Evolutionary conservation across 2,329 filamentous ascomycete genomes (phyloP), one percentile per base, ranked within the genome.

Genomic region (Fonsecaea pedrosoi): DNA sequence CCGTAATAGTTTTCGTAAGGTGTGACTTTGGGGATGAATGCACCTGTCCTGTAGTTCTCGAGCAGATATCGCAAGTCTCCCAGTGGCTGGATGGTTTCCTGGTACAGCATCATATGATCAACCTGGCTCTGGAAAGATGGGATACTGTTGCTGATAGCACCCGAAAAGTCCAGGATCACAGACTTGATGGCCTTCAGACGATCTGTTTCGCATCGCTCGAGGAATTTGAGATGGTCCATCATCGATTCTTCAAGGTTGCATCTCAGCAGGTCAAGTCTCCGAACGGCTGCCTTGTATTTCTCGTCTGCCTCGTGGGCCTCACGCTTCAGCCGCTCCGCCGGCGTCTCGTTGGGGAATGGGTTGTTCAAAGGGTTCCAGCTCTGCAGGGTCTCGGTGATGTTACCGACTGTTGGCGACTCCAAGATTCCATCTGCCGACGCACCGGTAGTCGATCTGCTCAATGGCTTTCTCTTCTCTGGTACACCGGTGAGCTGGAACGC

Each of bases 1-100:
- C 97, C 97, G 83, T 99, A 99, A 81, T 99, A 99, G 78, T 98
- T 99, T 81, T 99, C 95, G 79, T 99, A 99, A 3, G 92, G 90
- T 55, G 93, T 89, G 34, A 98, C 94, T 74, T 88, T 94, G 8
- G 95, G 95, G 60, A 92, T 87, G 77, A 96, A 99, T 71, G 90
- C 92, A 70, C 95, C 95, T 6, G 95, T 99, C 70, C 94, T 90
- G 80, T 99, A 99, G 77, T 94, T 99, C 81, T 99, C 95, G 54
- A 99, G 85, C 67, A 99, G 86, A 78, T 98, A 99, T 70, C 95
- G 87, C 72, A 99, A 82, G 78, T 99, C 95, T 45, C 92, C 91
- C 56, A 89, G 78, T 5, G 95, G 95, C 78, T 98, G 95, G n/a
- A 99, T 92, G 0, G 95, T 98, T 83, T 99, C 95, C 78, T 99